Evolutionary conservation across 257 asterid species (phyloP).

Genomic region (Parsonsia alboflavescens): DNA sequence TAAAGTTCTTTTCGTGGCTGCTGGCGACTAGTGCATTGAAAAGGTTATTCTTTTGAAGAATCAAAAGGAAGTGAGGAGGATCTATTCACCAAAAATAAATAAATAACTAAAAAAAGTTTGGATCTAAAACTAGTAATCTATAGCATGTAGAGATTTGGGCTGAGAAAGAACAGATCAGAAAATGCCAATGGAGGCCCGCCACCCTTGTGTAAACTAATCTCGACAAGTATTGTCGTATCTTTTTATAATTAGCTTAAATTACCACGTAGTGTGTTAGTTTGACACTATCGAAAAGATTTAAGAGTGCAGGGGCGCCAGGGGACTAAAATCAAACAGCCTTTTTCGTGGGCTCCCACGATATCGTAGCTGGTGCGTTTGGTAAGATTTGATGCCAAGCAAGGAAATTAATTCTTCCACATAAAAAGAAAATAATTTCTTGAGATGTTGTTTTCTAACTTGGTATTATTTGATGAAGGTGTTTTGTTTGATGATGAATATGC

Average conservation of each 20-base stretch:
- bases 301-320: neutral
- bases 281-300: neutral
- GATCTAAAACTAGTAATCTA: neutral
- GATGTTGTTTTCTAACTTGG: constrained; percentile 10
- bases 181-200: neutral
- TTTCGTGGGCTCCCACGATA: constrained; percentile 17
- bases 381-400: constrained; percentile 10
- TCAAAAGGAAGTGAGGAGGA: neutral
- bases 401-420: neutral
- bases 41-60: neutral
- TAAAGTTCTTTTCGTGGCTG: too few relatives aligned
- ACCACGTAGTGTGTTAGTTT: neutral
- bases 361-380: constrained; percentile 17
- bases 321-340: neutral
- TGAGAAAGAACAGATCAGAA: too few relatives aligned
- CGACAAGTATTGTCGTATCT: neutral
- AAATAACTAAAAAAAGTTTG: neutral
- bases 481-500: neutral
- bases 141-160: neutral
- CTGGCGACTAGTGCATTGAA: neutral
- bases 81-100: neutral
- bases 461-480: neutral
- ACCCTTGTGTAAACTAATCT: neutral
- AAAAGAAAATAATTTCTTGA: neutral
- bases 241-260: neutral